A percentile compares a stretch with the other conserved stretches of the same genome.
Conservation (phyloP, 805 yeast genomes). For the Vanderwaltozyma polyspora region DNA sequence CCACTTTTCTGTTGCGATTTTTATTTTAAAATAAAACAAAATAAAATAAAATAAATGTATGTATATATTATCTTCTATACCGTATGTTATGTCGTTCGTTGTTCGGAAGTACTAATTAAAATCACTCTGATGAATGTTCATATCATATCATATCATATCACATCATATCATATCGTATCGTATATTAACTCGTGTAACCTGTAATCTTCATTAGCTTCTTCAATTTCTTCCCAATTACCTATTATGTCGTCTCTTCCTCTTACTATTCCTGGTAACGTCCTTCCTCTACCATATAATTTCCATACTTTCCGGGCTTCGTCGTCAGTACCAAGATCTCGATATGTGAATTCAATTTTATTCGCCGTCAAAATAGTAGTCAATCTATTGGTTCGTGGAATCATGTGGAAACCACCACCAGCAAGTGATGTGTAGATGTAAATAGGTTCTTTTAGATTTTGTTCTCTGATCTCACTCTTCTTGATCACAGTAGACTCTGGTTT, state of each 20-base stretch:
- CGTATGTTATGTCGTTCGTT: no score
- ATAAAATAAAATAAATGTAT: no score
- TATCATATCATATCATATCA: no score
- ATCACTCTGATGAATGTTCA: no score
- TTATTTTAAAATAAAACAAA: no score
- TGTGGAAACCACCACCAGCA: conserved; percentile 75
- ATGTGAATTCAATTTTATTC: conserved; percentile 53
- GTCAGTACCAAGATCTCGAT: conserved; percentile 78
- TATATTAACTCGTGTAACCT: conserved; percentile 51
- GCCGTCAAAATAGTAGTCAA: conserved; percentile 65
- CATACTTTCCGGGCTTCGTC: conserved; percentile 76
- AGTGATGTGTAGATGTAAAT: conserved; percentile 74
- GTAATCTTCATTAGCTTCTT: conserved; percentile 76
- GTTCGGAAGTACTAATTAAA: no score
- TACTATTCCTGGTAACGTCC: conserved; percentile 73
- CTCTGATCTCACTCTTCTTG: conserved; percentile 11
- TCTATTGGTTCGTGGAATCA: conserved; percentile 67
- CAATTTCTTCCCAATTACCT: conserved; percentile 79
- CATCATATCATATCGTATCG: conserved; percentile 49
- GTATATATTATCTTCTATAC: no score
- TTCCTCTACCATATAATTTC: conserved; percentile 64
- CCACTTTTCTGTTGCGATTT: no score
- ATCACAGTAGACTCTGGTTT: conserved; percentile 2
- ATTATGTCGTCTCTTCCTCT: conserved; percentile 72
- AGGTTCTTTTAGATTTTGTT: conserved; percentile 38